These are phyloP conservation scores for Dendrocalamus latiflorus DNA, from an alignment of 202 grass and related monocot genomes.

Conservation along the genomic window DNA sequence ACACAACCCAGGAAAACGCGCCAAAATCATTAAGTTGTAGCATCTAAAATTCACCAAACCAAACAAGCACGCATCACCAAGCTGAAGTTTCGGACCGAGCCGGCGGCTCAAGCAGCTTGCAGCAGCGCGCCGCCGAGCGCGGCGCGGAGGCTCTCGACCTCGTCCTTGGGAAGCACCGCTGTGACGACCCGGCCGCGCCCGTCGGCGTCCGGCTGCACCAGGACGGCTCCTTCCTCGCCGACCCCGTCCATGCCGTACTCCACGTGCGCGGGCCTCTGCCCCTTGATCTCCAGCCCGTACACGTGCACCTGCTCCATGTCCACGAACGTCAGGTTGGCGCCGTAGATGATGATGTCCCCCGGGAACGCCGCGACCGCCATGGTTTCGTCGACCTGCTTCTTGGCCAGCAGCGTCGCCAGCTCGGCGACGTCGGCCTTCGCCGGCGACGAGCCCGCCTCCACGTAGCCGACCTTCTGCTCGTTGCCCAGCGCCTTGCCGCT, in stretches of 20 bases:
- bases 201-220: conserved; percentile 63
- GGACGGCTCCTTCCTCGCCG: conserved; percentile 60
- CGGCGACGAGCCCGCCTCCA: conserved; percentile 43
- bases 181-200: conserved; percentile 42
- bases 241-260: conserved; percentile 75
- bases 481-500: conserved; percentile 45
- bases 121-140: conserved; percentile 35
- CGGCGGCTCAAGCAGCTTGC: background rate
- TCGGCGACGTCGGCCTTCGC: conserved; percentile 51
- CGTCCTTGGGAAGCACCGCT: conserved; percentile 54
- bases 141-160: conserved; percentile 40
- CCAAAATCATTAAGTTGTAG: background rate
- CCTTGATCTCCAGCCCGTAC: conserved; percentile 67
- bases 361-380: conserved; percentile 40
- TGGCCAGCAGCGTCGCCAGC: conserved; percentile 62
- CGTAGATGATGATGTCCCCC: conserved; percentile 64
- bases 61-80: background rate
- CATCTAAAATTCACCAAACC: background rate
- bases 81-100: background rate
- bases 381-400: conserved; percentile 51
- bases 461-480: conserved; percentile 53
- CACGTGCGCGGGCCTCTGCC: conserved; percentile 54
- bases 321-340: conserved; percentile 79
- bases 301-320: conserved; percentile 66
- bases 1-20: background rate